Base-by-base conservation (phyloP, 805 yeast species). In the Alloascoidea hylecoeti region DNA sequence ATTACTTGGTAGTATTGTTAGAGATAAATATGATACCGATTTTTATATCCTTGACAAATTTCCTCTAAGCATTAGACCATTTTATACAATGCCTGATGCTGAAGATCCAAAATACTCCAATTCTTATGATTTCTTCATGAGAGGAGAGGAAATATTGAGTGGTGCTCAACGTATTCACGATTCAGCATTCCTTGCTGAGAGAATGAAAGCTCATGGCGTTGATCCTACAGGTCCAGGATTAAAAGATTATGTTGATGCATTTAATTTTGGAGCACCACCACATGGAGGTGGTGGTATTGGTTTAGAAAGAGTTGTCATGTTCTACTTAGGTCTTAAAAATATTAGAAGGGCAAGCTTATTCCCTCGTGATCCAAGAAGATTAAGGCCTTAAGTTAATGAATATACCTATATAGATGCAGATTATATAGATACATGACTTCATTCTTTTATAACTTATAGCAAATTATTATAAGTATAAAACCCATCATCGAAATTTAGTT, bases 201-300 rank as follows among this genome's bases (percentile, higher is more conserved):
- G 97, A 66, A 76, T 92, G 81, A 66, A 59, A 36, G 80, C 69
- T 30, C 95, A 81, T 53, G 97, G 73, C 17, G 75, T 92, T 40
- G 83, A 84, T 55, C 83, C 94, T 42, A 64, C 65, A 42, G 70
- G 72, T 42, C 82, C 84, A 23, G 98, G 97, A 46, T 64, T 89
- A 50, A 70, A 71, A 56, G 97, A 92, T 56, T 92, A 92, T 63
- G 78, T 83, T 42, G 89, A 89, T 45, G 94, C 96, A 14, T 92
- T 92, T 68, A 65, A 73, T 35, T 89, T 79, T 56, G 99, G 97
- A 15, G 89, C 96, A 69, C 80, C 95, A 46, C 98, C 99, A 37
- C 99, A 92, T 54, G 99, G 95, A 27, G 99, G 99, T 59, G 99
- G 98, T 66, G 99, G 99, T 63, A 92, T 92, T 57, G 99, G 99